A percentile compares a stretch with the other conserved stretches of the same genome.
These are phyloP conservation scores for Backusella australiensis DNA, from an alignment of 192 early-diverging fungal genomes.

Conservation along the genomic window DNA sequence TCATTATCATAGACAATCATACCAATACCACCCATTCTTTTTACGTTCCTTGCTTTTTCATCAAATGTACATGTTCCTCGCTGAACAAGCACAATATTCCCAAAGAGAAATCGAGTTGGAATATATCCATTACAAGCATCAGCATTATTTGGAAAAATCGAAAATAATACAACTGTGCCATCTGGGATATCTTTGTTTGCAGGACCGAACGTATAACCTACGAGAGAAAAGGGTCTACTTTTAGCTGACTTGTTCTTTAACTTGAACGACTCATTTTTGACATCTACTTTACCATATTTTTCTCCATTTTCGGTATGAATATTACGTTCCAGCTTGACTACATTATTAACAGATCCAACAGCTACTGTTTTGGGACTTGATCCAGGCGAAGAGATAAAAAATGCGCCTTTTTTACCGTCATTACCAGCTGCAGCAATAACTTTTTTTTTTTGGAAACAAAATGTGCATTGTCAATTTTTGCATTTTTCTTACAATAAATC, in stretches of 20 bases:
- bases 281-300: conserved; percentile 22
- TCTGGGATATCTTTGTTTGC: not conserved
- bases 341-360: conserved; percentile 55
- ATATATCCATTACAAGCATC: conserved; percentile 47
- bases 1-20: conserved; percentile 63
- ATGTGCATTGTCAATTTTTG: not conserved
- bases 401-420: conserved; percentile 60
- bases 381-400: conserved; percentile 56
- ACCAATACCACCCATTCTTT: conserved; percentile 56
- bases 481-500: not conserved
- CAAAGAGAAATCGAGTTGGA: conserved; percentile 36
- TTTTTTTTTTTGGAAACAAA: not conserved
- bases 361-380: conserved; percentile 52
- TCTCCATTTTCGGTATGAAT: conserved; percentile 2
- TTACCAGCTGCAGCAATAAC: conserved; percentile 67
- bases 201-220: not conserved
- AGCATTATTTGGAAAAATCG: not conserved
- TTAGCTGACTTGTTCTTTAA: not conserved
- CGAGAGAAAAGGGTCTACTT: not conserved
- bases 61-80: conserved; percentile 72
- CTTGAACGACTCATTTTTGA: not conserved
- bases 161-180: not conserved
- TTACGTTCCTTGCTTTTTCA: conserved; percentile 56
- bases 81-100: conserved; percentile 61
- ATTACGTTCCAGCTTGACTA: conserved; percentile 20